phyloP scores from a whole-genome alignment of 1,284 basidiomycete genomes.

The Gymnopus androsaceus region DNA sequence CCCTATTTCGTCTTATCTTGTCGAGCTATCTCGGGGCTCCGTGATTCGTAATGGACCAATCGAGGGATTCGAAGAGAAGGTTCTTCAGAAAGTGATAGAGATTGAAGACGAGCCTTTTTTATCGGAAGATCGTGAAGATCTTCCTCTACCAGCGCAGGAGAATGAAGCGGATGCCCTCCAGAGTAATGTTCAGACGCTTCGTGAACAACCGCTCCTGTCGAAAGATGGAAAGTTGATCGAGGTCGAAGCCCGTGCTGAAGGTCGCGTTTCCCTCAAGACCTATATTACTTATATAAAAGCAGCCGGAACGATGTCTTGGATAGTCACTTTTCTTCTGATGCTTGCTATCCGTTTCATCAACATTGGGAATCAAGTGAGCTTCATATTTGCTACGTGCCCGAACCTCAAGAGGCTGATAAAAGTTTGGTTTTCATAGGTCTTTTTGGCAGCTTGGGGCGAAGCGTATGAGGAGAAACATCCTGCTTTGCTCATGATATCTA shows the following conservation, averaged over 20 bases:
- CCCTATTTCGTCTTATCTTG: conserved; percentile 58
- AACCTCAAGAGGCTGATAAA: conserved; percentile 7
- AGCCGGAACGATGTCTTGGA: conserved; percentile 59
- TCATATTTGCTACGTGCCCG: neutral
- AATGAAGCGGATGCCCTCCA: conserved; percentile 42
- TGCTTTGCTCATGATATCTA: conserved; percentile 24
- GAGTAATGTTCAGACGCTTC: neutral
- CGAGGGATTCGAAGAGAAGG: conserved; percentile 53
- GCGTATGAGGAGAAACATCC: conserved; percentile 47
- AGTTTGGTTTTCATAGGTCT: conserved; percentile 56
- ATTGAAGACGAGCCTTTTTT: conserved; percentile 43
- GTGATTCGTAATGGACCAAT: conserved; percentile 60
- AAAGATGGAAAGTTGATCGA: conserved; percentile 60
- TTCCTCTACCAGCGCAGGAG: conserved; percentile 24
- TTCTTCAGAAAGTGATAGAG: conserved; percentile 53
- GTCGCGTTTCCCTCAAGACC: conserved; percentile 58
- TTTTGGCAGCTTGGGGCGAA: conserved; percentile 66
- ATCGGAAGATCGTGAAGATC: conserved; percentile 25
- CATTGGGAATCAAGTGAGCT: conserved; percentile 56
- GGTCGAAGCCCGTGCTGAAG: conserved; percentile 65
- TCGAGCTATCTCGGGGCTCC: conserved; percentile 65
- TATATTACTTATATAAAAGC: conserved; percentile 65
- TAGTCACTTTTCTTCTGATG: conserved; percentile 54
- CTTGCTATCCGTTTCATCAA: conserved; percentile 57
- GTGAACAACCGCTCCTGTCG: neutral